A percentile compares a stretch with the other conserved stretches of the same genome.
Conservation (phyloP, 805 yeast genomes). For the Schwanniomyces polymorphus region DNA sequence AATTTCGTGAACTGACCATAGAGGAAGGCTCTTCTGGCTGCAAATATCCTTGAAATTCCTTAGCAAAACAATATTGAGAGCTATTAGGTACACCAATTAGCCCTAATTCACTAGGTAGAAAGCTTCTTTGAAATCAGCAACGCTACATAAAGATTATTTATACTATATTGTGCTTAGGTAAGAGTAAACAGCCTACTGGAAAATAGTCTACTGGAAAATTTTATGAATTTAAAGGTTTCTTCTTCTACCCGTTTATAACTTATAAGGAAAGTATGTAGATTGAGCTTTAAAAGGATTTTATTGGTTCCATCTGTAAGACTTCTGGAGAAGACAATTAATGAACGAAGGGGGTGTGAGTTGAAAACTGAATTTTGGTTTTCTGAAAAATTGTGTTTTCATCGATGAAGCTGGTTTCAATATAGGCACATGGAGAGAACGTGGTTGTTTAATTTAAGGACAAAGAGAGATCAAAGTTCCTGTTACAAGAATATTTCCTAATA, state of each 20-base stretch:
- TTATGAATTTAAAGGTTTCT: neutral
- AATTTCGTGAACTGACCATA: neutral
- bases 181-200: too few relatives aligned
- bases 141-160: too few relatives aligned
- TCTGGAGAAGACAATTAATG: neutral
- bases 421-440: neutral
- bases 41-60: neutral
- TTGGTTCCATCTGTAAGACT: neutral
- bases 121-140: too few relatives aligned
- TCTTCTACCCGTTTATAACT: neutral
- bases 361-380: neutral
- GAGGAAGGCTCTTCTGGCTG: neutral
- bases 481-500: neutral
- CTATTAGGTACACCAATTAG: too few relatives aligned
- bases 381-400: neutral
- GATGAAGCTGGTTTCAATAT: neutral
- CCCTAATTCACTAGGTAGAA: too few relatives aligned
- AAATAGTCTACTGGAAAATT: neutral
- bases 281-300: neutral
- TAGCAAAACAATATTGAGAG: too few relatives aligned
- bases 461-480: neutral
- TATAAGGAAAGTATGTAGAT: neutral
- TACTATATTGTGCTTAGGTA: too few relatives aligned
- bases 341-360: neutral
- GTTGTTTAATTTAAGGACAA: neutral